phyloP scores from a whole-genome alignment of 176 grass and related monocot species.

The Carex scoparia region DNA sequence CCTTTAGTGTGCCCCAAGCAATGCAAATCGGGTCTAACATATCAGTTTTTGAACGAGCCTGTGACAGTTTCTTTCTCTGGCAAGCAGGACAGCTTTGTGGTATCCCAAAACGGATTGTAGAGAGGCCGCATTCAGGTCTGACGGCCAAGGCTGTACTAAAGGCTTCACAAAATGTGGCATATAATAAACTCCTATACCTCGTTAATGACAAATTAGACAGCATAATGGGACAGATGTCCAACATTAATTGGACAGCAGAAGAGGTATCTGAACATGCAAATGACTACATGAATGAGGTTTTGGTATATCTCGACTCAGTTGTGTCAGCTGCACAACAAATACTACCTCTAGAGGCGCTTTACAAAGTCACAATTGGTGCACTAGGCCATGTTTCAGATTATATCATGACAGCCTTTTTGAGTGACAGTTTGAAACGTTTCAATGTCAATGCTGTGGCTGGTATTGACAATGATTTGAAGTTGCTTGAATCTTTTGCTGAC shows the following conservation, averaged over 20 bases:
- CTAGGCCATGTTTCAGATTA: slow-evolving; percentile 67
- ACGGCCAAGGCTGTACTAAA: slow-evolving; percentile 78
- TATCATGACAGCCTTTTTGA: slow-evolving; percentile 71
- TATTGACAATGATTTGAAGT: slow-evolving; percentile 75
- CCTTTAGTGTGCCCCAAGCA: slow-evolving; percentile 44
- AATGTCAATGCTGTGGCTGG: slow-evolving; percentile 65
- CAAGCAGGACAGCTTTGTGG: slow-evolving; percentile 67
- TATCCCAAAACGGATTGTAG: slow-evolving; percentile 54
- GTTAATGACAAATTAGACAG: slow-evolving; percentile 84
- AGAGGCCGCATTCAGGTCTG: slow-evolving; percentile 63
- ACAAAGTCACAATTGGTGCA: slow-evolving; percentile 67
- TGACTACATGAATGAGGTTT: slow-evolving; percentile 85
- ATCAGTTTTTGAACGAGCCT: slow-evolving; percentile 55
- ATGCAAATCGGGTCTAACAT: slow-evolving; percentile 90
- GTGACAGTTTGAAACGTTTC: slow-evolving; percentile 77
- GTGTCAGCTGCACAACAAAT: slow-evolving; percentile 68
- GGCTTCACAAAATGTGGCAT: slow-evolving; percentile 77
- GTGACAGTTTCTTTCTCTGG: slow-evolving; percentile 66
- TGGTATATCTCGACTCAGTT: slow-evolving; percentile 64
- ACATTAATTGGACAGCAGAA: slow-evolving; percentile 73
- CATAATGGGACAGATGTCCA: slow-evolving; percentile 59
- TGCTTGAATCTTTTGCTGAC: slow-evolving; percentile 69
- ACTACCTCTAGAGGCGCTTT: slow-evolving; percentile 68
- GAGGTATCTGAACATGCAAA: slow-evolving; percentile 66
- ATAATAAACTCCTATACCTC: slow-evolving; percentile 62